A percentile compares a stretch with the other conserved stretches of the same genome.
phyloP scores from a whole-genome alignment of 352 stramenopile genomes.

The Thalassiosira exigua region DNA sequence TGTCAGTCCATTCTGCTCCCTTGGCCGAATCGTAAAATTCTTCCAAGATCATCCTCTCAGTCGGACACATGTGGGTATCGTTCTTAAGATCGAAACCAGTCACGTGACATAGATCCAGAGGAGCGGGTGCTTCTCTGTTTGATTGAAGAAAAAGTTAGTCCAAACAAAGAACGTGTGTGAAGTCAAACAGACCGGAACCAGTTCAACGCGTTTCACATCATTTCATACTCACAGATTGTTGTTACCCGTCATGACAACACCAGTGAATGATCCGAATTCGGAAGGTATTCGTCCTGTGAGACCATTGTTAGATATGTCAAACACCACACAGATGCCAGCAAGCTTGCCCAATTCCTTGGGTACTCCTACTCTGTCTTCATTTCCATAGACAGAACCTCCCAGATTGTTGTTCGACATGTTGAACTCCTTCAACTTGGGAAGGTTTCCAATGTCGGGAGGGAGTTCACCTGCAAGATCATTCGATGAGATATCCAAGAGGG shows the following conservation, averaged over 20 bases:
- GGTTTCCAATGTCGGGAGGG: neutral
- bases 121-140: too few relatives aligned
- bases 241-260: too few relatives aligned
- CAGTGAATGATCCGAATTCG: conserved; percentile 33
- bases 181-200: too few relatives aligned
- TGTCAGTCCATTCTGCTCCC: conserved; percentile 5
- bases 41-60: conserved; percentile 1
- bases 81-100: conserved; percentile 3
- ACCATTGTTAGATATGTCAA: conserved; percentile 37
- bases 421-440: neutral
- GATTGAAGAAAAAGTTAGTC: too few relatives aligned
- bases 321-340: neutral
- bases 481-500: neutral
- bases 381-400: neutral
- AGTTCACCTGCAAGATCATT: neutral
- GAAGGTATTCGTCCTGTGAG: conserved; percentile 14
- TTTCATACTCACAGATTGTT: too few relatives aligned
- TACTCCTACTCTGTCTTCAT: neutral
- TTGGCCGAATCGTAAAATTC: conserved; percentile 10
- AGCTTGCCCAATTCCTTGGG: neutral
- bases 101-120: conserved; percentile 3
- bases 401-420: conserved; percentile 12
- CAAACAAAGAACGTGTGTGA: too few relatives aligned
- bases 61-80: neutral
- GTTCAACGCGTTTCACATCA: too few relatives aligned